Base-by-base conservation (phyloP, 2,329 filamentous ascomycete species). In the Dothistroma septosporum region DNA sequence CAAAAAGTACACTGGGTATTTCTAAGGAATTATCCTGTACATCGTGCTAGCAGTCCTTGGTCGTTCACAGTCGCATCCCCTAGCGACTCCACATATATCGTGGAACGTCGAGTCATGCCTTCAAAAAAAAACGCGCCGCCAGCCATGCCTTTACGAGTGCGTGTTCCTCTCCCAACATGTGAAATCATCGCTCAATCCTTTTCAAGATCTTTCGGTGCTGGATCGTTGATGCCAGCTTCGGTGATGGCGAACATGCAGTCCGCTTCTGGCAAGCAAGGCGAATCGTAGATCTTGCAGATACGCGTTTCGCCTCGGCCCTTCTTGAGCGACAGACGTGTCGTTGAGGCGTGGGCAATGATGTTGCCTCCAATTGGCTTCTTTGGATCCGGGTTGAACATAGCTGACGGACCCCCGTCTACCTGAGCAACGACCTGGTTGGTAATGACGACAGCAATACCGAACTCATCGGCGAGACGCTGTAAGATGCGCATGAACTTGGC, bases 331-430 rank as follows among this genome's bases (percentile, higher is more conserved):
- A 99, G 83, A 72, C 94, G 84, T 1, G 94, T 99, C 1, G 94
- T 99, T 72, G 91, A 96, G 56, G 94, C 92, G 75, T 99, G 94
- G 2, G 95, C 94, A 74, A 99, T 97, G 68, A 99, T 99, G 76
- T 99, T 97, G 66, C 94, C 94, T 68, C 94, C 94, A 74, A 99
- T 97, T 0, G 94, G 94, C 77, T 99, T 99, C 84, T 99, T 99
- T 8, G 94, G 94, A 72, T 99, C 95, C 0, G 95, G 94, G 69
- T 99, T 99, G 81, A 96, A 99, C 94, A 99, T 99, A 63, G 93
- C 87, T 72, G 89, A 93, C 32, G 93, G 92, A 2, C 94, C 94
- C 64, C 94, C 94, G 73, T 99, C 94, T 9, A 99, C 94, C 76
- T 99, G 95, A 10, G 94, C 94, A 46, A 99, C 95, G 32, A 99